Base-by-base conservation (phyloP, 2,329 filamentous ascomycete genomes). In the Rhinocladiella similis region DNA sequence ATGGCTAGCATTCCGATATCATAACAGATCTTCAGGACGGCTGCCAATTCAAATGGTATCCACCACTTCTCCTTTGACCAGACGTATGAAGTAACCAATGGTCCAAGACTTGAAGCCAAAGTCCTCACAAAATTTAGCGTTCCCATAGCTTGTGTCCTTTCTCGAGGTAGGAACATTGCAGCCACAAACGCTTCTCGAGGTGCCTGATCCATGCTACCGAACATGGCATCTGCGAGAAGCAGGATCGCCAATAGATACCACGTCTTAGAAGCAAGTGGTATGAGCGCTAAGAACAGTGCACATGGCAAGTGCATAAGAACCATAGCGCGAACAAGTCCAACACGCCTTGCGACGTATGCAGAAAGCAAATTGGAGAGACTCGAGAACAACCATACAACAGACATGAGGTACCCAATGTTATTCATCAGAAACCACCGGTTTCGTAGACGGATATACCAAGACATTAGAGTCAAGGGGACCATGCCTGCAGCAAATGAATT, bases 121-220 rank as follows among this genome's bases (percentile, higher is more conserved):
- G 86, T 90, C 71, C 88, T 89, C 20, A 86, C 80, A 0, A 87
- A 82, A 60, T 89, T 90, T 2, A 88, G 77, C 0, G 85, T 74
- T 0, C 88, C 88, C 81, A 90, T 86, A 7, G 89, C 81, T 0
- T 86, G 85, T 0, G 88, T 91, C 1, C 88, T 80, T 68, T 90
- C 87, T 2, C 77, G 74, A 0, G 86, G 79, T 9, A 82, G 78
- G 2, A 90, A 77, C 0, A 85, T 80, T 1, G 84, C 82, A 0
- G 87, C 83, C 1, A 90, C 70, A 67, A 91, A 90, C 0, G 88
- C 88, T 1, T 82, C 80, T 5, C 87, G 80, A 0, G 88, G 88
- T 0, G 85, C 87, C n/a, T 82, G 79, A 63, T 90, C 87, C 87
- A 90, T 90, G 43, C 77, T 84, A 53, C 83, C 80, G 0, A 82